phyloP scores from a whole-genome alignment of 202 grass and related monocot genomes.

The Musa balbisiana region DNA sequence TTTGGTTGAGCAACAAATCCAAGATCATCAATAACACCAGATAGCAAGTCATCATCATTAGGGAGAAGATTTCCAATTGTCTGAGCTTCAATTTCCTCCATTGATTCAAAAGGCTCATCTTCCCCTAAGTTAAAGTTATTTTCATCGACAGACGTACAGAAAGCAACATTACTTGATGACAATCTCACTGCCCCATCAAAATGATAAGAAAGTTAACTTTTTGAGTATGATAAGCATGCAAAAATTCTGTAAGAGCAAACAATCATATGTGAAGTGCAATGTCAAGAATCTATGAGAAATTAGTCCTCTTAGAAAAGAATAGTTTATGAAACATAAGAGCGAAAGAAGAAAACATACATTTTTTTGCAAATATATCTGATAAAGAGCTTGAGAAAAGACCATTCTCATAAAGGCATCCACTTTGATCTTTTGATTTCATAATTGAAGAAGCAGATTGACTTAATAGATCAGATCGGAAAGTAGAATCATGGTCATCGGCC shows the following conservation, averaged over 20 bases:
- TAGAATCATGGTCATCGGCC: conserved; percentile 40
- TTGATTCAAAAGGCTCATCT: conserved; percentile 68
- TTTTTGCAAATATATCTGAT: conserved; percentile 66
- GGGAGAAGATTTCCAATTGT: conserved; percentile 88
- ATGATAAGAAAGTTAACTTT: conserved; percentile 5
- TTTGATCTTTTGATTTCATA: conserved; percentile 37
- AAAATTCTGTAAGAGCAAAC: not conserved
- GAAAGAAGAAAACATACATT: conserved; percentile 42
- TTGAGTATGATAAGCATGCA: not conserved
- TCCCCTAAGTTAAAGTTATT: conserved; percentile 39
- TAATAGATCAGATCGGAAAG: conserved; percentile 39
- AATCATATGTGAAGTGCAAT: conserved; percentile 1
- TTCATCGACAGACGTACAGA: conserved; percentile 33
- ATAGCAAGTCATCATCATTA: conserved; percentile 78
- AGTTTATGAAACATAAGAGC: conserved; percentile 17
- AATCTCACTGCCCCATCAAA: conserved; percentile 55
- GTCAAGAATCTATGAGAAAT: not conserved
- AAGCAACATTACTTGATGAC: conserved; percentile 38
- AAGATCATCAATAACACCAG: conserved; percentile 72
- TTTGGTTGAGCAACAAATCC: conserved; percentile 35
- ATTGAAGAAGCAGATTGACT: conserved; percentile 33
- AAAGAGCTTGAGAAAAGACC: conserved; percentile 73
- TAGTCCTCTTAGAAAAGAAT: not conserved
- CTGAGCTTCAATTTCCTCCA: conserved; percentile 74
- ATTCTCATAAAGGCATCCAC: conserved; percentile 53